Base-by-base conservation (phyloP, 306 rosid species). In the Pueraria montana region DNA sequence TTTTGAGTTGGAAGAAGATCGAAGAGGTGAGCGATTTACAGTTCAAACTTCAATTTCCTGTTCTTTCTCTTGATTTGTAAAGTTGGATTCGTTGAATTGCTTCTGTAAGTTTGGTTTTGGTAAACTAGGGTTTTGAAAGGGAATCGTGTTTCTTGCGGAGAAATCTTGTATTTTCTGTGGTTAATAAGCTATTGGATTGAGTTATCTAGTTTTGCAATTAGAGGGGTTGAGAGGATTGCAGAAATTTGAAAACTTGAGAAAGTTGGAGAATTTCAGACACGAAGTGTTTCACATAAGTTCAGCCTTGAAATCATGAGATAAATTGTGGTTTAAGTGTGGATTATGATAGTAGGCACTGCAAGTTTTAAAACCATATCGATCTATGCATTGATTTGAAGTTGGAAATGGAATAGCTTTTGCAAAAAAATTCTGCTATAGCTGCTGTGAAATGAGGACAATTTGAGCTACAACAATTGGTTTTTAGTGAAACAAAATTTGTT, bases 81-180 rank as follows among this genome's bases (percentile, higher is more conserved):
- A 34, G 27, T 18, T 18, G 8, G 27, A 66, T 66, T 38, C 2
- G 17, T 38, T 66, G 3, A 38, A 38, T 36, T 66, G 8, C 49
- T 38, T 65, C 27, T 36, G 1, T n/a, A 0, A 8, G 49, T 66
- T 38, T 66, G 26, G 46, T 66, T 38, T 36, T 18, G 27, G 26
- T 18, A 4, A 66, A 18, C 72, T 66, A 66, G 49, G 72, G 72
- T 66, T 66, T 66, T 36, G 27, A 66, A 38, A 36, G 49, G 72
- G 72, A 66, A 36, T 38, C 17, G 8, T 66, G 27, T 36, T 66
- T 66, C 49, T 10, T 13, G 2, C 8, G 48, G 48, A 38, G 67
- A 61, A 26, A 26, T 59, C 17, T 12, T 12, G 38, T 61, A 27
- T 66, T 36, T 66, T 66, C 8, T 34, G 27, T 36, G 49, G 4